Evolutionary conservation across 169 alveolate species (phyloP).

Genomic region (Ichthyophthirius multifiliis): DNA sequence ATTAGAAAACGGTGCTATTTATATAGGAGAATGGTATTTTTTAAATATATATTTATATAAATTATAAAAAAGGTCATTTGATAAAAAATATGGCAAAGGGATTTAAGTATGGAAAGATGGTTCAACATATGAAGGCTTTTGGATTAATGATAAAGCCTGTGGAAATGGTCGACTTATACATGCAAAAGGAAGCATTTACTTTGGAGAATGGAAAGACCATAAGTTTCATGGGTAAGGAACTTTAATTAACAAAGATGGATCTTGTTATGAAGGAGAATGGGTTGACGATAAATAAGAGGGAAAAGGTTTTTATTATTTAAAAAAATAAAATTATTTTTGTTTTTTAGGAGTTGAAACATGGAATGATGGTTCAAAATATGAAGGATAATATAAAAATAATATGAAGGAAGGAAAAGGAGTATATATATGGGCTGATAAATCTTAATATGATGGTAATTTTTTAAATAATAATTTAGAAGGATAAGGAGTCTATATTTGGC

Average conservation of each 20-base stretch:
- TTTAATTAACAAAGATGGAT: constrained; percentile 47
- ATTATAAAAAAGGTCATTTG: background rate
- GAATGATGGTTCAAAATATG: constrained; percentile 68
- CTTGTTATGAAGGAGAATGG: constrained; percentile 55
- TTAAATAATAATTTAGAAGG: constrained; percentile 50
- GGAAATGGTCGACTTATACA: constrained; percentile 64
- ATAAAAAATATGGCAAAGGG: constrained; percentile 69
- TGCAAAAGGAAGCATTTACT: constrained; percentile 55
- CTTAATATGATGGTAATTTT: constrained; percentile 53
- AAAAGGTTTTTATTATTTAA: background rate
- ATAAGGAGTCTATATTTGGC: constrained; percentile 59
- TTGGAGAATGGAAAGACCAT: constrained; percentile 65
- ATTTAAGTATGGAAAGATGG: constrained; percentile 61
- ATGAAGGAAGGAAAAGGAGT: constrained; percentile 68
- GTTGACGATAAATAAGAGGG: constrained; percentile 36
- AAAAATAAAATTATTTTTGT: background rate
- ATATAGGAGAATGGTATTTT: constrained; percentile 41
- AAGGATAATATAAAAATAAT: constrained; percentile 66
- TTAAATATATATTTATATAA: background rate
- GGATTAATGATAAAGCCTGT: constrained; percentile 53
- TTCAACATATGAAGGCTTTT: constrained; percentile 61
- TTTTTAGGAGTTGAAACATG: constrained; percentile 60
- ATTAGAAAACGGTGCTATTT: constrained; percentile 41
- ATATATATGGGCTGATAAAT: constrained; percentile 51
- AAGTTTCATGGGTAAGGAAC: constrained; percentile 47